Evolutionary conservation across 441 rosid species (phyloP).

Genomic region (Pelargonium citronellum): DNA sequence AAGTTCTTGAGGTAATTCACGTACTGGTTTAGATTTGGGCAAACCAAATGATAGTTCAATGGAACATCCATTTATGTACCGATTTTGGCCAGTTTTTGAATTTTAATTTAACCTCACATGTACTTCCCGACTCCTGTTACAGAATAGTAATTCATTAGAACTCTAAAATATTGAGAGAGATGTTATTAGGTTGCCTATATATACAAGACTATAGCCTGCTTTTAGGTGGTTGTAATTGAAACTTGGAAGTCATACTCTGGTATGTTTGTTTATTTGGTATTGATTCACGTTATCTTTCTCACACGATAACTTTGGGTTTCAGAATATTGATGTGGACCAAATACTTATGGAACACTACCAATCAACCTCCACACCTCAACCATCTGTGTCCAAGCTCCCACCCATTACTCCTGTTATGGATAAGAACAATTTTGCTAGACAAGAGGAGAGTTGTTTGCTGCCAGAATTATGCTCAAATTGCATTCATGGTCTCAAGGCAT

Average conservation of each 20-base stretch:
- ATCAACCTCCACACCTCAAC: conserved; percentile 61
- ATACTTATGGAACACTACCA: conserved; percentile 83
- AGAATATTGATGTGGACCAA: conserved; percentile 88
- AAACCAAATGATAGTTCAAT: conserved; percentile 1
- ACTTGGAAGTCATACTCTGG: conserved; percentile 13
- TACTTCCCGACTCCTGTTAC: not conserved
- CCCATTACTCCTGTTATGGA: conserved; percentile 47
- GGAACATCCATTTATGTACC: not conserved
- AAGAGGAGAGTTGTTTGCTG: conserved; percentile 46
- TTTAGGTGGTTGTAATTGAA: not conserved
- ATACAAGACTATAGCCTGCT: not conserved
- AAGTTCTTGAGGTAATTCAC: conserved; percentile 59
- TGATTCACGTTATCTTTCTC: conserved; percentile 12
- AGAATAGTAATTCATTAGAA: not conserved
- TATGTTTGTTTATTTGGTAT: conserved; percentile 3
- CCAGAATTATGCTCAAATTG: conserved; percentile 62
- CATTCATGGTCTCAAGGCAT: conserved; percentile 72
- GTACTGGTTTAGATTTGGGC: conserved; percentile 3
- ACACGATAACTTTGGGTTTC: conserved; percentile 26
- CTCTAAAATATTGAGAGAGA: not conserved
- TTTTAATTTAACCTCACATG: not conserved
- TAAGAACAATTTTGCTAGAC: conserved; percentile 33
- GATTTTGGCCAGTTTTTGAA: not conserved
- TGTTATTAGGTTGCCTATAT: not conserved
- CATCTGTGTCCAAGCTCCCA: conserved; percentile 52